phyloP scores from a whole-genome alignment of 2,329 filamentous ascomycete species.

The Aspergillus eucalypticola region DNA sequence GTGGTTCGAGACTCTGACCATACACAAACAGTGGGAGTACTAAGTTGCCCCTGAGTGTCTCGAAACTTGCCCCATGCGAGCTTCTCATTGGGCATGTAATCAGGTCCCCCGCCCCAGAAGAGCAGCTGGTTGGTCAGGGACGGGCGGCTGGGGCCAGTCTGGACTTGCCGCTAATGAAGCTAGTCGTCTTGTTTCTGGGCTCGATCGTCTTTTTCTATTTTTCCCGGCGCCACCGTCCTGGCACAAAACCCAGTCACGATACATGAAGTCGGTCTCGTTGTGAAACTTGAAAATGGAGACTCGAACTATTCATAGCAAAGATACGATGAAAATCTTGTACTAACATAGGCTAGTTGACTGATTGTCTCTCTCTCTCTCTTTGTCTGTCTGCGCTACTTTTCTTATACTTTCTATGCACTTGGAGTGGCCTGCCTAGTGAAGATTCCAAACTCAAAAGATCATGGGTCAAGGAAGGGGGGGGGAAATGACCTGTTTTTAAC shows the following conservation, averaged over 20 bases:
- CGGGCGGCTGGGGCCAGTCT: conserved; percentile 12
- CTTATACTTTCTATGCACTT: too few relatives aligned
- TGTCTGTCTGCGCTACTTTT: too few relatives aligned
- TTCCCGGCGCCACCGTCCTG: neutral
- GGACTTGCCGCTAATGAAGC: conserved; percentile 9
- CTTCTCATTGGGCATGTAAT: conserved; percentile 11
- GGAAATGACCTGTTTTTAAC: too few relatives aligned
- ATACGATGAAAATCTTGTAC: too few relatives aligned
- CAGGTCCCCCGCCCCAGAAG: neutral
- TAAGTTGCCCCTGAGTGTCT: conserved; percentile 24
- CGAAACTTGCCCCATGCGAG: conserved; percentile 4
- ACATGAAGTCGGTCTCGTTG: neutral
- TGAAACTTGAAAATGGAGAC: neutral
- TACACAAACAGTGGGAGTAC: too few relatives aligned
- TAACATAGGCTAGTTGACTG: too few relatives aligned
- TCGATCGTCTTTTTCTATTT: neutral
- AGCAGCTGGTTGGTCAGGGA: conserved; percentile 1
- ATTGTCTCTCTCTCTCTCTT: too few relatives aligned
- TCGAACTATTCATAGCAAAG: too few relatives aligned
- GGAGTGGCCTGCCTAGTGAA: too few relatives aligned
- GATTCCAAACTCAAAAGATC: too few relatives aligned
- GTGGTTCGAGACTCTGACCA: conserved; percentile 21
- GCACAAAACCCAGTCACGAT: neutral
- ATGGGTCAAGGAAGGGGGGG: too few relatives aligned
- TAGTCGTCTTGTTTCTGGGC: neutral